A percentile compares a stretch with the other conserved stretches of the same genome.
These are phyloP conservation scores for Phytophthora europaea DNA, from an alignment of 352 stramenopile genomes.

Conservation along the genomic window DNA sequence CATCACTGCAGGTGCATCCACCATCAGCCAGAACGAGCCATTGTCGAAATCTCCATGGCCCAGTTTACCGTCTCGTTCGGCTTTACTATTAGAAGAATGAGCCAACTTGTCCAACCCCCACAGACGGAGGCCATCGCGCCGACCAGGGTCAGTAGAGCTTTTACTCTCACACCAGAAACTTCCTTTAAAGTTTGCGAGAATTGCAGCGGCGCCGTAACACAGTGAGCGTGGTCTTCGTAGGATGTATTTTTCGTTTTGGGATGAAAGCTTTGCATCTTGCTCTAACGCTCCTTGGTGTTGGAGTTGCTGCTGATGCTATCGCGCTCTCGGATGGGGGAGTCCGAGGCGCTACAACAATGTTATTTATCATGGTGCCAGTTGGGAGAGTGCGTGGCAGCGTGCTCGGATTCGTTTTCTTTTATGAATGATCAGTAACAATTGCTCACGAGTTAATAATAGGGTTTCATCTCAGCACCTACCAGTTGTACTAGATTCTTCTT, in stretches of 20 bases:
- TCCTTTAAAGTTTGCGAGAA: background rate
- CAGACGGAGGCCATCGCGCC: background rate
- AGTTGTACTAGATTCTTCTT: too few relatives aligned
- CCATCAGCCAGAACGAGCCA: slow-evolving; percentile 38
- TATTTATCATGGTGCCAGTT: background rate
- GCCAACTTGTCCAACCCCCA: slow-evolving; percentile 6
- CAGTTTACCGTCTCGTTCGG: slow-evolving; percentile 33
- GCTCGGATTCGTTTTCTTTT: too few relatives aligned
- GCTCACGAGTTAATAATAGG: too few relatives aligned
- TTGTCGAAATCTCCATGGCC: slow-evolving; percentile 37
- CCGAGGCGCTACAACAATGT: background rate
- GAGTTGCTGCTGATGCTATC: background rate
- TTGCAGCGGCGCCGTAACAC: background rate
- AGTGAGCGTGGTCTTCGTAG: background rate
- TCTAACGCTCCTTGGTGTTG: background rate
- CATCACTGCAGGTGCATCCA: slow-evolving; percentile 5
- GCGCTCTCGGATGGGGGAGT: background rate
- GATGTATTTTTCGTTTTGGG: background rate
- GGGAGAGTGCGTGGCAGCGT: too few relatives aligned
- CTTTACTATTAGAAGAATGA: slow-evolving; percentile 23
- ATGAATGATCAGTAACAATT: too few relatives aligned
- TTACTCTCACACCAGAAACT: background rate
- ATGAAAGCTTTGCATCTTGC: background rate
- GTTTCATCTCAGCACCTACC: too few relatives aligned
- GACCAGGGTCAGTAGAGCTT: background rate